Evolutionary conservation across 495 filamentous ascomycete genomes (phyloP).

Genomic region (Xylaria sp.): DNA sequence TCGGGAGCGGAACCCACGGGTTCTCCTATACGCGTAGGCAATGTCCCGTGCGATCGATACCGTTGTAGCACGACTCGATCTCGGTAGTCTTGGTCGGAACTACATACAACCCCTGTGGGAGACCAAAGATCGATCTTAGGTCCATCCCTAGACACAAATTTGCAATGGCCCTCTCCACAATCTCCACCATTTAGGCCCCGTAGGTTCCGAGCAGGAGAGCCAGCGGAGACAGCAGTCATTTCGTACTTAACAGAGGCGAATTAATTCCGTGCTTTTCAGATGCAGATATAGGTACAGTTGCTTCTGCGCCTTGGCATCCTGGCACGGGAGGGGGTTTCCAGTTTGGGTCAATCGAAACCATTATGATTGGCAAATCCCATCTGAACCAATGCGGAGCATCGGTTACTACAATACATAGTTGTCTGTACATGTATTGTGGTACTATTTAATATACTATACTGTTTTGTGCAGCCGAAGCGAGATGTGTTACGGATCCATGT

Average conservation of each 20-base stretch:
- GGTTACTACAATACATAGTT: not conserved
- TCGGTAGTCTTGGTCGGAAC: not conserved
- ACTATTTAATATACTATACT: not conserved
- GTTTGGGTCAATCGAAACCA: not conserved
- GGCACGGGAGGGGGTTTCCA: constrained; percentile 1
- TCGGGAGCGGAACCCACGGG: not conserved
- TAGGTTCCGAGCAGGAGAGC: constrained; percentile 3
- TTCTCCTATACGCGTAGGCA: not conserved
- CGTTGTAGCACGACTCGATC: constrained; percentile 14
- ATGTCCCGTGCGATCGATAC: not conserved
- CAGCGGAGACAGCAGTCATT: not conserved
- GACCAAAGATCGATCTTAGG: constrained; percentile 20
- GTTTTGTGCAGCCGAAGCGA: constrained; percentile 12
- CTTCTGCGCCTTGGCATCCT: constrained; percentile 14
- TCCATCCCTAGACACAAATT: constrained; percentile 12
- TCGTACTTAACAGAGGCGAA: not conserved
- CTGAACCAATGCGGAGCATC: constrained; percentile 11
- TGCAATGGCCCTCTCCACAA: constrained; percentile 17
- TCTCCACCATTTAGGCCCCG: constrained; percentile 8
- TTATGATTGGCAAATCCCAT: constrained; percentile 3
- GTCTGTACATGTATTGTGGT: not conserved
- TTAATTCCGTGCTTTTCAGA: not conserved
- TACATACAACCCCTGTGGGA: constrained; percentile 4
- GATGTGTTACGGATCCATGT: not conserved
- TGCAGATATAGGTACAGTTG: constrained; percentile 1